Conservation (phyloP, 495 filamentous ascomycete genomes). For the Penicillium subrubescens region DNA sequence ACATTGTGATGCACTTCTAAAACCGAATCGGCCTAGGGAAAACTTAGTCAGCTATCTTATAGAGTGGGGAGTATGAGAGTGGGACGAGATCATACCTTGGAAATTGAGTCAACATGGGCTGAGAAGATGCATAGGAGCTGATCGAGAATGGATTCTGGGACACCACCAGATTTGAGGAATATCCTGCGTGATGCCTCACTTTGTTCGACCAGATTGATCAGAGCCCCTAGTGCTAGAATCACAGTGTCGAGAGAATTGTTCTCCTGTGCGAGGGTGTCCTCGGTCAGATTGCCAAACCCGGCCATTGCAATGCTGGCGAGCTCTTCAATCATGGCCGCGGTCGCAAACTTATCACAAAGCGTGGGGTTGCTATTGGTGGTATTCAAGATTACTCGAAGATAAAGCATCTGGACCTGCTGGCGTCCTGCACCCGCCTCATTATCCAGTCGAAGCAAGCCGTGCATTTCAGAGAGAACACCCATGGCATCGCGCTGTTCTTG, state of each 20-base stretch:
- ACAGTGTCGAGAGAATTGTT: constrained; percentile 65
- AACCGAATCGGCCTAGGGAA: constrained; percentile 73
- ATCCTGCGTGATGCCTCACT: constrained; percentile 55
- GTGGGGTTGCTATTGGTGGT: constrained; percentile 78
- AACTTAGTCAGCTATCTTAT: constrained; percentile 8
- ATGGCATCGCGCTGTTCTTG: constrained; percentile 29
- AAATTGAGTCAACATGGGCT: constrained; percentile 39
- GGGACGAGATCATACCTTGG: constrained; percentile 44
- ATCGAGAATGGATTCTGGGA: constrained; percentile 38
- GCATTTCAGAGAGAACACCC: constrained; percentile 30
- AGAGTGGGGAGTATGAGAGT: background rate
- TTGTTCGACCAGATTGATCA: constrained; percentile 89
- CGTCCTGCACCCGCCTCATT: constrained; percentile 10
- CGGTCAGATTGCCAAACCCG: constrained; percentile 40
- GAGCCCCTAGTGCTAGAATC: constrained; percentile 76
- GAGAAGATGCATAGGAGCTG: constrained; percentile 48
- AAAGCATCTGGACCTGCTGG: constrained; percentile 32
- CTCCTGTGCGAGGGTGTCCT: constrained; percentile 46
- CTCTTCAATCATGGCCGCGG: constrained; percentile 54
- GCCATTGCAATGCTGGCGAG: constrained; percentile 55
- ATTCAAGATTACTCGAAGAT: constrained; percentile 78
- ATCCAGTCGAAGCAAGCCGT: constrained; percentile 29
- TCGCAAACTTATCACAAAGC: constrained; percentile 67
- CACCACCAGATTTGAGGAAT: constrained; percentile 31
- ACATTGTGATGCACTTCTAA: constrained; percentile 85